Base-by-base conservation (phyloP, 371 early-diverging fungal genomes). In the Mortierella sp. region DNA sequence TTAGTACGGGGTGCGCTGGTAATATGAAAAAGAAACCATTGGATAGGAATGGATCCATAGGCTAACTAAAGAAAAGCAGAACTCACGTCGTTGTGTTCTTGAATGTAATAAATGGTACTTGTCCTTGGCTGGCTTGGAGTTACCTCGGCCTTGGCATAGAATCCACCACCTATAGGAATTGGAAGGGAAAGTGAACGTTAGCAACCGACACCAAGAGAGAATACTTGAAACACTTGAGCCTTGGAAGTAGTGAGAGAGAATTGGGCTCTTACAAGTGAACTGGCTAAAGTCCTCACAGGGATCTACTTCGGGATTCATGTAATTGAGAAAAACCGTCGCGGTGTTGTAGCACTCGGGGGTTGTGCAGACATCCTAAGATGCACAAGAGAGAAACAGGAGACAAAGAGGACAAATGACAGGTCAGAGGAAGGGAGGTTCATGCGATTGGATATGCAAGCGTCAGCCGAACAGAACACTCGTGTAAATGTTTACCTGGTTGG, bases 241-340 rank as follows among this genome's bases (percentile, higher is more conserved):
- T 26, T 22, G 29, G 40, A 1, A 10, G 24, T 16, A 37, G 53
- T 11, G 29, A 45, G 29, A 13, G 10, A 37, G 31, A 47, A n/a
- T 1, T n/a, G n/a, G 39, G 55, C 79, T 78, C 53, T 52, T 86
- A 88, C 91, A 91, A 26, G 88, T 82, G 71, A 85, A 91, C 43
- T 80, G 78, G 65, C 86, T 87, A 68, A 89, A 89, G 71, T 89
- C 88, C 26, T 86, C 77, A 67, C 90, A 90, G 11, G 90, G 90
- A 73, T 90, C 81, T 14, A 80, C 75, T 14, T 65, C 68, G 13
- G 53, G 53, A 69, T 89, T 85, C 48, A 90, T 86, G 47, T 87
- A 86, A 66, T 73, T 61, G 24, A 87, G 24, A 31, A 92, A 87
- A 47, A 88, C 85, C 6, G 89, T 86, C 4, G 92, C 90, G 11